Evolutionary conservation across 768 basidiomycete species (phyloP), one percentile per base, ranked within the genome.

Genomic region (Boletus coccyginus): DNA sequence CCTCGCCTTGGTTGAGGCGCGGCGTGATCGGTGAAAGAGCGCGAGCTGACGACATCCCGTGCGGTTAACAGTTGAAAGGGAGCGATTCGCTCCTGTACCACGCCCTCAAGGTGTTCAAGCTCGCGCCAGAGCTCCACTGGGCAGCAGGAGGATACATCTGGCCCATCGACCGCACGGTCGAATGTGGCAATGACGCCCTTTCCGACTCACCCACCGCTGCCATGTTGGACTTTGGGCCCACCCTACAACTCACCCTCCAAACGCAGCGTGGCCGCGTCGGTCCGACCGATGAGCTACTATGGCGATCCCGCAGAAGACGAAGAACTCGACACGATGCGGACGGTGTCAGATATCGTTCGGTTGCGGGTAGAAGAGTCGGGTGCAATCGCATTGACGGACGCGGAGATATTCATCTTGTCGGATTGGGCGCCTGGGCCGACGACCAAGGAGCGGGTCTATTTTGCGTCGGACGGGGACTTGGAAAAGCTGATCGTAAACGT

Each of bases 91-190:
- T 90, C 33, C 70, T 92, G 9, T 90, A 89, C 68, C 87, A 89
- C 50, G 86, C 89, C 3, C 73, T 92, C 67, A 90, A 88, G 69
- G 70, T 86, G 39, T 90, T 85, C 76, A 90, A 90, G 57, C 82
- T 92, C 45, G 70, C 74, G 1, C 87, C 88, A 0, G 87, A 87
- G 57, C 78, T 92, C 2, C 87, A 87, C 56, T 92, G 88, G 86
- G 83, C 85, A 17, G 90, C 91, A 33, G 90, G 89, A 2, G 89
- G 89, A 19, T 91, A 87, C 68, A 77, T 92, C 58, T 92, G 91
- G 90, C 84, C 89, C 0, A 76, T 82, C 27, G 86, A 88, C 63
- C 81, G 82, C 49, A 79, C 81, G 0, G 85, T 91, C 19, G 87
- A 91, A 63, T 79, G 81, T 53, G 77, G 77, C 39, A 75, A 74